A percentile compares a stretch with the other conserved stretches of the same genome.
Evolutionary conservation across 768 basidiomycete genomes (phyloP).

Genomic region (Pisolithus marmoratus): DNA sequence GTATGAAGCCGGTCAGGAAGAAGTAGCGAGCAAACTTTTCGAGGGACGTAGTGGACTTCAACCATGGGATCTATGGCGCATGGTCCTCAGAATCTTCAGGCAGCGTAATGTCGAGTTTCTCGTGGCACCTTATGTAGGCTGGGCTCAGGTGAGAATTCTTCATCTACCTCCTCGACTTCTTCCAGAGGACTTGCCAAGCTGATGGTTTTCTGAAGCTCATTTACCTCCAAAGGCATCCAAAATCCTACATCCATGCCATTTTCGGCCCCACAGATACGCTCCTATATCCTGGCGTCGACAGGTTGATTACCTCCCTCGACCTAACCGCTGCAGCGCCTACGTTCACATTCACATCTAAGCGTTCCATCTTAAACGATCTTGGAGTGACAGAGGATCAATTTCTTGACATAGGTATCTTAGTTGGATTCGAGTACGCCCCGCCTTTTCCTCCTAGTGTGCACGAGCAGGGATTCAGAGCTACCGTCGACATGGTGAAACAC

Average conservation of each 20-base stretch:
- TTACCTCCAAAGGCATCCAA: conserved; percentile 89
- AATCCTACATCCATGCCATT: conserved; percentile 91
- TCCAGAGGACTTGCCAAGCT: neutral
- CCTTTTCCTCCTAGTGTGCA: conserved; percentile 80
- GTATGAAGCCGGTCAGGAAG: conserved; percentile 90
- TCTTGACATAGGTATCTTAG: conserved; percentile 87
- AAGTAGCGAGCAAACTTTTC: conserved; percentile 80
- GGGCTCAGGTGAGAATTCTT: conserved; percentile 77
- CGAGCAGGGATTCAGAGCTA: conserved; percentile 76
- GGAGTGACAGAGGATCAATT: conserved; percentile 83
- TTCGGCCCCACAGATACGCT: conserved; percentile 88
- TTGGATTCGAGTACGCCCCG: conserved; percentile 79
- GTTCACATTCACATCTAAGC: conserved; percentile 84
- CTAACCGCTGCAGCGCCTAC: conserved; percentile 59
- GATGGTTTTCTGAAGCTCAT: conserved; percentile 55
- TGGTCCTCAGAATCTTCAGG: conserved; percentile 87
- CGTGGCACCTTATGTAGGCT: conserved; percentile 91
- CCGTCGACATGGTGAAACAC: conserved; percentile 88
- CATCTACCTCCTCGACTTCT: neutral
- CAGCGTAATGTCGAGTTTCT: conserved; percentile 95
- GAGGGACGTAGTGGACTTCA: conserved; percentile 65
- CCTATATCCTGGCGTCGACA: conserved; percentile 83
- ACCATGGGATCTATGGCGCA: conserved; percentile 93
- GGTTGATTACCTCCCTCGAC: conserved; percentile 85
- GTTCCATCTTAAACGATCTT: conserved; percentile 59